These are phyloP conservation scores for Diaporthe vaccinii DNA, from an alignment of 2,329 filamentous ascomycete species.

Conservation along the genomic window DNA sequence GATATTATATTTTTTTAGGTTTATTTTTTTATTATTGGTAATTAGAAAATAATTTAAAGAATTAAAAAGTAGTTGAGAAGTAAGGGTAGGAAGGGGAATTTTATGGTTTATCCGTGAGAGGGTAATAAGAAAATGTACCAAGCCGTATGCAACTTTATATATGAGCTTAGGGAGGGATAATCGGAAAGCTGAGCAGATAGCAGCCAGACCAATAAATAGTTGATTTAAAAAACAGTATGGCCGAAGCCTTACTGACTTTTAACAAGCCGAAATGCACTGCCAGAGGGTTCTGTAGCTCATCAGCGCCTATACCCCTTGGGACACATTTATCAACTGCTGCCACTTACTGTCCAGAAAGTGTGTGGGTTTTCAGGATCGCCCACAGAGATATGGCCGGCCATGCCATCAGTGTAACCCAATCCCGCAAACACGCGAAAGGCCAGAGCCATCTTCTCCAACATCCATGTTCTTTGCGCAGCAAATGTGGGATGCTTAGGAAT, in stretches of 20 bases:
- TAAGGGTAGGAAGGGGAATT: no score
- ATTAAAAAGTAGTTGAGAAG: no score
- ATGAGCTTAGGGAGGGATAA: no score
- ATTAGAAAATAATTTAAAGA: no score
- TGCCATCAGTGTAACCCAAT: conserved; percentile 60
- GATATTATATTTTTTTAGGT: no score
- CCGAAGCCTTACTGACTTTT: conserved; percentile 67
- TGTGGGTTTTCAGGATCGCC: conserved; percentile 52
- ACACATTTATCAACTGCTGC: not conserved
- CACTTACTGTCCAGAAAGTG: conserved; percentile 52
- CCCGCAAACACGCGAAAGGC: conserved; percentile 64
- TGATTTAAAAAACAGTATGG: no score
- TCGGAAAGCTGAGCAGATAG: no score
- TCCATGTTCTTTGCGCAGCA: conserved; percentile 4
- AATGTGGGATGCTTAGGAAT: conserved; percentile 9
- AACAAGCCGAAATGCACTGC: conserved; percentile 70
- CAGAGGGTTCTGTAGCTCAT: conserved; percentile 62
- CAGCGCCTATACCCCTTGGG: not conserved
- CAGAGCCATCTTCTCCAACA: conserved; percentile 66
- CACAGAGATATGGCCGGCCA: conserved; percentile 61
- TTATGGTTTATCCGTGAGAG: no score
- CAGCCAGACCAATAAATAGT: no score
- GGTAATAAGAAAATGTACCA: no score
- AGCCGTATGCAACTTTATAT: no score
- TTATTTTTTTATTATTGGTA: no score